Conservation (phyloP, 345 rosid genomes). For the Hibiscus mutabilis region DNA sequence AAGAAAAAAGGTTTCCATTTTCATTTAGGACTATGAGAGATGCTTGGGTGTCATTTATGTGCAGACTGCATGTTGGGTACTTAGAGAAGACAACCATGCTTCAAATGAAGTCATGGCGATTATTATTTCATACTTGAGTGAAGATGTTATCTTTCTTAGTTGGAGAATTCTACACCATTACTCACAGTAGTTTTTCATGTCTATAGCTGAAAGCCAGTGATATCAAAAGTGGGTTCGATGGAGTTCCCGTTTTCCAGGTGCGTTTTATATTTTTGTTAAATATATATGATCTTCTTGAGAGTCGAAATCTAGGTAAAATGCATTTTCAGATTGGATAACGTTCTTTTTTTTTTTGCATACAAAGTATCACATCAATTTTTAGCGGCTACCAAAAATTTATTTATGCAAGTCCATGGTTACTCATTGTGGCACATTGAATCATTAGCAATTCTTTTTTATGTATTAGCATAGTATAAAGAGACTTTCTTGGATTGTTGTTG, state of each 20-base stretch:
- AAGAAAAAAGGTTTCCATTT: background rate
- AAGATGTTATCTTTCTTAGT: background rate
- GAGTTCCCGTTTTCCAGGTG: slow-evolving; percentile 98
- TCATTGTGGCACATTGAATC: background rate
- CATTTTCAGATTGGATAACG: background rate
- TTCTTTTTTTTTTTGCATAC: background rate
- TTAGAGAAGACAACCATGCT: background rate
- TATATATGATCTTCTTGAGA: background rate
- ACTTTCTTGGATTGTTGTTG: too few relatives aligned
- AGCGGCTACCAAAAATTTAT: background rate
- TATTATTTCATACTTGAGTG: background rate
- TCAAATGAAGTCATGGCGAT: background rate
- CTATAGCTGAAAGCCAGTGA: slow-evolving; percentile 54
- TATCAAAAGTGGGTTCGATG: slow-evolving; percentile 64
- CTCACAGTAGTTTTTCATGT: slow-evolving; percentile 17
- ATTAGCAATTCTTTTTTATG: background rate
- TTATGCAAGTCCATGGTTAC: background rate
- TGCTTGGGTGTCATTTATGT: background rate
- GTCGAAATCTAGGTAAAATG: background rate
- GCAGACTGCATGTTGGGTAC: background rate
- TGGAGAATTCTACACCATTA: background rate
- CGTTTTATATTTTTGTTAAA: background rate
- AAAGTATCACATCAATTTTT: background rate
- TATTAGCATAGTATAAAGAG: background rate
- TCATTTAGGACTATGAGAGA: background rate